Conservation (phyloP, 495 filamentous ascomycete genomes). For the Daldinia vernicosa region DNA sequence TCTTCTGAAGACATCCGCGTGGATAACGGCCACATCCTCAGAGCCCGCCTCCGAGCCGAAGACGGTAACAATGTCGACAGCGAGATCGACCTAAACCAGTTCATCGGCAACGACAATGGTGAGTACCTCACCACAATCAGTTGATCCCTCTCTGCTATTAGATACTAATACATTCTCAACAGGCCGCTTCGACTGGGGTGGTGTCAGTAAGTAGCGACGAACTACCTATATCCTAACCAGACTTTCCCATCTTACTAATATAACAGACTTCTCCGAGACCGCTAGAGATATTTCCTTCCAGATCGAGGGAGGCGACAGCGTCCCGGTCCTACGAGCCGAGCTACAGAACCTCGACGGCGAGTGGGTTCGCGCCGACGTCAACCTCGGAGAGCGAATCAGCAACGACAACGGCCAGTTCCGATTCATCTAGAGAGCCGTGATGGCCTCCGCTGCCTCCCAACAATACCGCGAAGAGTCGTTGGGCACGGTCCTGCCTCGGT, state of each 20-base stretch:
- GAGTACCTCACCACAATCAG: background rate
- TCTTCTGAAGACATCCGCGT: background rate
- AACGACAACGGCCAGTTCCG: constrained; percentile 9
- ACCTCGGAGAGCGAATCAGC: constrained; percentile 10
- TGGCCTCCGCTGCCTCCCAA: background rate
- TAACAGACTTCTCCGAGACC: constrained; percentile 8
- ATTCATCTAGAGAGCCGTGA: background rate
- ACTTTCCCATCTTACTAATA: background rate
- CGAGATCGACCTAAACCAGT: constrained; percentile 6
- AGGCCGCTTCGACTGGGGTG: constrained; percentile 8
- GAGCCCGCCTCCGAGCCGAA: background rate
- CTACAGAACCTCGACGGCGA: constrained; percentile 12
- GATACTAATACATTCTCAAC: background rate
- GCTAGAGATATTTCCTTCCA: background rate
- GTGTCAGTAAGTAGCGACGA: constrained; percentile 5
- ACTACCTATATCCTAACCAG: background rate
- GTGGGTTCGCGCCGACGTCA: constrained; percentile 2
- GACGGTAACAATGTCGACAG: background rate
- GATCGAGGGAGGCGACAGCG: constrained; percentile 3
- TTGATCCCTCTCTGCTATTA: too few relatives aligned
- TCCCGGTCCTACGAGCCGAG: constrained; percentile 6
- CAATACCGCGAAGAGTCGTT: background rate
- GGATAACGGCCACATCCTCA: constrained; percentile 4
- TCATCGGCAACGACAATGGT: constrained; percentile 5
- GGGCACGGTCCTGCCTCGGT: background rate